phyloP scores from a whole-genome alignment of 345 rosid species.

The Xanthoceras sorbifolium region DNA sequence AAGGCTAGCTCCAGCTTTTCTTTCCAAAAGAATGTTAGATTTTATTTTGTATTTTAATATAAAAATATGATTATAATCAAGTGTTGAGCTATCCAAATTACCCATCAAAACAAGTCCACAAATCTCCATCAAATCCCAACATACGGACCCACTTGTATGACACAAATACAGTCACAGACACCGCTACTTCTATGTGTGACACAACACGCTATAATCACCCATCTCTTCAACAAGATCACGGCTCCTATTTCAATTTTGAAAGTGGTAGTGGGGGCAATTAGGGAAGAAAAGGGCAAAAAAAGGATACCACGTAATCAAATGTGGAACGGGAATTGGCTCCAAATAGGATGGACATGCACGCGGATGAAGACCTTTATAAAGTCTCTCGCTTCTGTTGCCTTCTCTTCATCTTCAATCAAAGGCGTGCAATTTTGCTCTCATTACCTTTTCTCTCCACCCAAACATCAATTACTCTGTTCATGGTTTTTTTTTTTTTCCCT shows the following conservation, averaged over 20 bases:
- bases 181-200: background rate
- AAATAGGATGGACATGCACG: conserved; percentile 35
- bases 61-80: no score
- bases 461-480: conserved; percentile 20
- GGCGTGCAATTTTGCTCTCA: conserved; percentile 40
- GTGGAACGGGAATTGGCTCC: conserved; percentile 39
- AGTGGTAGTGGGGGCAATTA: conserved; percentile 10
- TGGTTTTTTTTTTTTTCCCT: background rate
- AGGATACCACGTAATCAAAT: conserved; percentile 30
- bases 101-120: background rate
- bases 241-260: conserved; percentile 34
- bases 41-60: background rate
- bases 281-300: background rate
- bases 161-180: background rate
- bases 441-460: conserved; percentile 5
- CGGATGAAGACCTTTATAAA: conserved; percentile 42
- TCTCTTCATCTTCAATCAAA: conserved; percentile 24
- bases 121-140: conserved; percentile 15
- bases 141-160: conserved; percentile 24
- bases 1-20: background rate
- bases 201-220: background rate
- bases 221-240: conserved; percentile 25
- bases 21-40: background rate
- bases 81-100: background rate
- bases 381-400: conserved; percentile 28